Percentiles rank a stretch among this genome's conserved stretches.
These are phyloP conservation scores for Cokeromyces recurvatus DNA, from an alignment of 371 early-diverging fungal genomes.

Conservation along the genomic window DNA sequence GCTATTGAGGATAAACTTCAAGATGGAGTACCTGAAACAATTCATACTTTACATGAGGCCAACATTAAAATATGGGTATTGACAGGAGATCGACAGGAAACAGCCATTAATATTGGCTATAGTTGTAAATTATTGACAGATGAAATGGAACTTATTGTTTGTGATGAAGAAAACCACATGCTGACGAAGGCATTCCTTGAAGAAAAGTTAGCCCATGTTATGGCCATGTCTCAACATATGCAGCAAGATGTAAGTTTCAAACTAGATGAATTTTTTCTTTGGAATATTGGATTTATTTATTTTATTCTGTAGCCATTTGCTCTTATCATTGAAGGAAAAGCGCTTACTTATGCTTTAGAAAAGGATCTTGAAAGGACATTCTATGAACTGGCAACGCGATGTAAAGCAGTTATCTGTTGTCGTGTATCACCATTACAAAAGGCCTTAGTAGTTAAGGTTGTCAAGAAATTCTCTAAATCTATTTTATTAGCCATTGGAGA, in stretches of 20 bases:
- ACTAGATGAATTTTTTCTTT: no score
- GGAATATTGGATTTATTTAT: no score
- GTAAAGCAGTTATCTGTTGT: slow-evolving; percentile 87
- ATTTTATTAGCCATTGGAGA: slow-evolving; percentile 92
- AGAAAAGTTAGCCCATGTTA: slow-evolving; percentile 47
- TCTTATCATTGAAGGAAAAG: slow-evolving; percentile 66
- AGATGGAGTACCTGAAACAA: slow-evolving; percentile 96
- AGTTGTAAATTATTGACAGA: slow-evolving; percentile 84
- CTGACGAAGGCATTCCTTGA: slow-evolving; percentile 66
- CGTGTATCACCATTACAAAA: slow-evolving; percentile 94
- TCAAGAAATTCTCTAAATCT: slow-evolving; percentile 71
- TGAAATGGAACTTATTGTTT: slow-evolving; percentile 76
- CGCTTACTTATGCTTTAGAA: slow-evolving; percentile 62
- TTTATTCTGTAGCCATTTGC: slow-evolving; percentile 45
- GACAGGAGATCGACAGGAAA: slow-evolving; percentile 92
- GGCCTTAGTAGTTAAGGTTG: slow-evolving; percentile 83
- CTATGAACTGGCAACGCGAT: slow-evolving; percentile 69
- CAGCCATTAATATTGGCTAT: slow-evolving; percentile 90
- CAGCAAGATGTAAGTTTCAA: not conserved
- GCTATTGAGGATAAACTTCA: slow-evolving; percentile 99
- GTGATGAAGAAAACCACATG: slow-evolving; percentile 67
- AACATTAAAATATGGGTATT: slow-evolving; percentile 97
- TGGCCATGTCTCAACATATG: no score
- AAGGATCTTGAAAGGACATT: slow-evolving; percentile 61
- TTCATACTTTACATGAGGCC: slow-evolving; percentile 88